Conservation (phyloP, 139 green algal genomes). For the Micractinium sp. region DNA sequence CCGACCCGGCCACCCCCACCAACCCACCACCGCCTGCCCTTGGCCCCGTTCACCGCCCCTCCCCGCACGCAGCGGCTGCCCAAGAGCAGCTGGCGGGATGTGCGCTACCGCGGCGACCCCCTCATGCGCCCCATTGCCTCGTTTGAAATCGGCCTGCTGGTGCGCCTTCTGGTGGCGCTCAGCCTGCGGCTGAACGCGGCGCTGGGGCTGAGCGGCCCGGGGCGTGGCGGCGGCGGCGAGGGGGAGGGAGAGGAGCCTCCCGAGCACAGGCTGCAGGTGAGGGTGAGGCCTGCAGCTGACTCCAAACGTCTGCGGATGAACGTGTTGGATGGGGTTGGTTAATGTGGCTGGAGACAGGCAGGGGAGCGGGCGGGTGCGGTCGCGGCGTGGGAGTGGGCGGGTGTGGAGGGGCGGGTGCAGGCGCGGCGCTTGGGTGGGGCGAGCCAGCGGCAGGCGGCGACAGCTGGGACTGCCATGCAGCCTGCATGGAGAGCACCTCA, state of each 20-base stretch:
- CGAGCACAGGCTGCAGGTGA: slow-evolving; percentile 58
- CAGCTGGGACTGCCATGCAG: too few species aligned
- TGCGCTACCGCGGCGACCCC: slow-evolving; percentile 79
- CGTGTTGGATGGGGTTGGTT: neutral
- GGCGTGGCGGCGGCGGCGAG: neutral
- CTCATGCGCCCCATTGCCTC: slow-evolving; percentile 76
- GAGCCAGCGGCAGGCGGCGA: too few species aligned
- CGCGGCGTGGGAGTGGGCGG: neutral
- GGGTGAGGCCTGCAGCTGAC: neutral
- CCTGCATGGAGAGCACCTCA: too few species aligned
- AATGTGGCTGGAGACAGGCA: neutral
- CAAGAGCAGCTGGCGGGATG: slow-evolving; percentile 57
- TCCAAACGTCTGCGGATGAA: neutral
- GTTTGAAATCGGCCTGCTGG: slow-evolving; percentile 78
- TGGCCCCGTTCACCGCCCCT: neutral
- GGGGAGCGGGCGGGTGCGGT: neutral
- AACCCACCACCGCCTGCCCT: neutral
- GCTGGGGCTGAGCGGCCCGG: slow-evolving; percentile 56
- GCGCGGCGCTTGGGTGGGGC: too few species aligned
- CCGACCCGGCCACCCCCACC: too few species aligned
- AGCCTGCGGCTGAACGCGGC: slow-evolving; percentile 53
- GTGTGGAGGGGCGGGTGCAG: too few species aligned
- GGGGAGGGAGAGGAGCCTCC: slow-evolving; percentile 52
- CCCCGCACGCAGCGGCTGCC: slow-evolving; percentile 39
- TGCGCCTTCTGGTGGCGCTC: slow-evolving; percentile 68